Evolutionary conservation across 2,329 filamentous ascomycete species (phyloP), one percentile per base, ranked within the genome.

Genomic region (Fusarium mangiferae): DNA sequence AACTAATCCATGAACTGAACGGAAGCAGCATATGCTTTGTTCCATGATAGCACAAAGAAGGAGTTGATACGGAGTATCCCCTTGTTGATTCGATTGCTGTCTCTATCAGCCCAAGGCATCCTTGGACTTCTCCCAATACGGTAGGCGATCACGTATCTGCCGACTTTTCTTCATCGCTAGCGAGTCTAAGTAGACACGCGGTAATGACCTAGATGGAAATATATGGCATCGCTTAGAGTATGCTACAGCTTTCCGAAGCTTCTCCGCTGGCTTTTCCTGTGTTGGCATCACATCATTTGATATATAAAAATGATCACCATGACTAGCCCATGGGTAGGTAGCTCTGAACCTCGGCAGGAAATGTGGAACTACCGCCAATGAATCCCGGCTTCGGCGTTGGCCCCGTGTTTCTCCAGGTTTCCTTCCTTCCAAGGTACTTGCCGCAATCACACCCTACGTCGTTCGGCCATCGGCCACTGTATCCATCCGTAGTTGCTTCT

Each of bases 361-460:
- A 65, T 64, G 73, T 76, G 76, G 76, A 69, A 68, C 72, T 42
- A 51, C 42, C 48, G 49, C 63, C 61, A 68, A 44, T 66, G 45
- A 49, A 66, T 65, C 73, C 76, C 68, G 73, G 76, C 76, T 76
- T 77, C 75, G 76, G 76, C 66, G 48, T 70, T 58, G 45, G 66
- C 66, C 76, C 76, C 75, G 76, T 78, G 68, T 62, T 78, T 77
- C 77, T 77, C 75, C 77, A 77, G 76, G 71, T 78, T 78, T 77
- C 71, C 65, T 62, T 74, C 62, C 58, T 51, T 41, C 61, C 46
- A 39, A 49, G 44, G n/a, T 41, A 48, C 61, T 48, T 41, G 41
- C 54, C 49, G 59, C 60, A 58, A 66, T 66, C 70, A 63, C 59
- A 70, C 52, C 52, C 52, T 65, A 57, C 20, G 28, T 71, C 46